A percentile compares a stretch with the other conserved stretches of the same genome.
phyloP scores from a whole-genome alignment of 176 grass and related monocot species.

The Triticum urartu region DNA sequence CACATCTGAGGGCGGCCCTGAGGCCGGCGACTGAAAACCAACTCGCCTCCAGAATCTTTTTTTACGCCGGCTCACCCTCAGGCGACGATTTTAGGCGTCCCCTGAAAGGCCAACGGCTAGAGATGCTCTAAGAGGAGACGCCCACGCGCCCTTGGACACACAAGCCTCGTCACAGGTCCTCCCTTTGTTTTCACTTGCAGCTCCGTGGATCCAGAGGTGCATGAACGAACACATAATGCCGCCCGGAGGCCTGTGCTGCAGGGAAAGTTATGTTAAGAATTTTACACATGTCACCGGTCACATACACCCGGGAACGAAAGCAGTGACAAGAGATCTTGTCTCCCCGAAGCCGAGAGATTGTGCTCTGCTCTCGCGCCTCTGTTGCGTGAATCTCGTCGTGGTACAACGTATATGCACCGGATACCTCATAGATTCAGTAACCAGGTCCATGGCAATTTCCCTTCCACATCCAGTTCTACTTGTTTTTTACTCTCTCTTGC shows the following conservation, averaged over 20 bases:
- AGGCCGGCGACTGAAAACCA: too few species aligned
- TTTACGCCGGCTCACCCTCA: too few species aligned
- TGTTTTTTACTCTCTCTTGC: not conserved
- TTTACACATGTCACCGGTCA: not conserved
- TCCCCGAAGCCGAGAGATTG: constrained; percentile 16
- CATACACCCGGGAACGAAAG: not conserved
- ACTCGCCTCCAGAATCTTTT: too few species aligned
- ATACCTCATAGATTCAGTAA: constrained; percentile 5
- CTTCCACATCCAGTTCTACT: not conserved
- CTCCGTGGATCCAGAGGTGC: constrained; percentile 25
- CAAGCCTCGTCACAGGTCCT: not conserved
- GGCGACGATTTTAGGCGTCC: too few species aligned
- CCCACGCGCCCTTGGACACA: not conserved
- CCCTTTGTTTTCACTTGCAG: not conserved
- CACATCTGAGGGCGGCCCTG: too few species aligned
- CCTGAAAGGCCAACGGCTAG: too few species aligned
- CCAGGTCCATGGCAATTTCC: not conserved
- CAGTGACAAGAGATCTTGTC: constrained; percentile 9
- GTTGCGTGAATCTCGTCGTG: not conserved
- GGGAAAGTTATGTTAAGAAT: not conserved
- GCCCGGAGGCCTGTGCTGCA: too few species aligned
- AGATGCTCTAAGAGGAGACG: not conserved
- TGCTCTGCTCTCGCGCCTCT: not conserved
- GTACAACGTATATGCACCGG: constrained; percentile 8
- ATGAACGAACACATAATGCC: not conserved